These are phyloP conservation scores for Pestalotiopsis sp. DNA, from an alignment of 2,329 filamentous ascomycete species.

Conservation along the genomic window DNA sequence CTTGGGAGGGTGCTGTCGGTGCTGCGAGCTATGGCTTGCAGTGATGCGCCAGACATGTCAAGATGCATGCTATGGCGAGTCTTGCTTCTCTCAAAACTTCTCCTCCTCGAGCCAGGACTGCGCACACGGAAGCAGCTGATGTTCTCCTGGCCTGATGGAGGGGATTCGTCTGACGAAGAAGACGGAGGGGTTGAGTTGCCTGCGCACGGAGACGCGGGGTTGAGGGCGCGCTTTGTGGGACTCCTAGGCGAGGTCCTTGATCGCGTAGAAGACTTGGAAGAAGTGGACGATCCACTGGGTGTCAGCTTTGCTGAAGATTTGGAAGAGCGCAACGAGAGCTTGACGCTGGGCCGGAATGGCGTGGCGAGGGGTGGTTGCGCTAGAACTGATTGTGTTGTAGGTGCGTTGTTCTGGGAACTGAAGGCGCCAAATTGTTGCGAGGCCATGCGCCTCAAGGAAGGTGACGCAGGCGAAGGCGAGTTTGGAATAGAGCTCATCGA, in stretches of 20 bases:
- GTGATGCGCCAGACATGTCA: conserved; percentile 57
- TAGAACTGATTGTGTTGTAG: conserved; percentile 27
- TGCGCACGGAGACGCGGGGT: conserved; percentile 64
- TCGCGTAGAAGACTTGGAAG: conserved; percentile 60
- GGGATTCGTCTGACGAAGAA: conserved; percentile 45
- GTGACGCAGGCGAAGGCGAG: conserved; percentile 59
- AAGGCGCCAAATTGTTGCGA: conserved; percentile 53
- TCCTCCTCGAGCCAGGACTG: conserved; percentile 45
- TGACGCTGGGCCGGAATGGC: conserved; percentile 67
- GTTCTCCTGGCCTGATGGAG: conserved; percentile 48
- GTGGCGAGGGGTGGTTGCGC: conserved; percentile 58
- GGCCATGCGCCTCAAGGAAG: conserved; percentile 39
- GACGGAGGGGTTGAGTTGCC: conserved; percentile 66
- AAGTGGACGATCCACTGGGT: conserved; percentile 29
- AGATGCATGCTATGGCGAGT: conserved; percentile 58
- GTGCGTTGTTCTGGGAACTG: conserved; percentile 38
- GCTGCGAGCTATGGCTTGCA: conserved; percentile 53
- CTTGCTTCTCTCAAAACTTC: conserved; percentile 48
- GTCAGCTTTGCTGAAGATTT: conserved; percentile 60
- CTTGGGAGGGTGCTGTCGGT: conserved; percentile 51
- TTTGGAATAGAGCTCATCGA: conserved; percentile 50
- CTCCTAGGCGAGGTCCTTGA: conserved; percentile 76
- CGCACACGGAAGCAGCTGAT: conserved; percentile 31
- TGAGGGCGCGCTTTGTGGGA: conserved; percentile 78
- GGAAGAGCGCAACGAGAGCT: conserved; percentile 66